phyloP scores from a whole-genome alignment of 148 eudicot species.

The Vaccinium corymbosum region DNA sequence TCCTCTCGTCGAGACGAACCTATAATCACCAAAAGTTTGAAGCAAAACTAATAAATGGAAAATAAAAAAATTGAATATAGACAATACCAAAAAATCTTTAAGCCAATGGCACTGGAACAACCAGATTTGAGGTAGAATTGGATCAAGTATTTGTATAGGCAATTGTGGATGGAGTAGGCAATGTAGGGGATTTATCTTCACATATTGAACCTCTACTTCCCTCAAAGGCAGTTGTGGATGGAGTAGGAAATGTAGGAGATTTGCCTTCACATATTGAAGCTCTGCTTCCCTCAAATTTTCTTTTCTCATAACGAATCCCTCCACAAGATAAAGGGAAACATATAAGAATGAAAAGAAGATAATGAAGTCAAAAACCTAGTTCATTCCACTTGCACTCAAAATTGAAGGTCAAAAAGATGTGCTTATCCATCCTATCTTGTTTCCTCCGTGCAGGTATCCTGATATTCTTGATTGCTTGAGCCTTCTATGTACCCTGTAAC shows the following conservation, averaged over 20 bases:
- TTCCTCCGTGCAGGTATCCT: slow-evolving; percentile 4
- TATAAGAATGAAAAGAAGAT: not conserved
- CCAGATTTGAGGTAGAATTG: too few relatives aligned
- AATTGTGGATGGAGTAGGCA: too few relatives aligned
- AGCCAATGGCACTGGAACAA: too few relatives aligned
- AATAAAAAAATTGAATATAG: too few relatives aligned
- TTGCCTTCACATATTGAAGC: not conserved
- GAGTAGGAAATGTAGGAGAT: not conserved
- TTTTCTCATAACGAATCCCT: not conserved
- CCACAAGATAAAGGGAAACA: not conserved
- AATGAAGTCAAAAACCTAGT: not conserved
- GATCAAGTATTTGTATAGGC: too few relatives aligned
- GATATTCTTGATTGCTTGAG: slow-evolving; percentile 1
- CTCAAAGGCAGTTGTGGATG: too few relatives aligned
- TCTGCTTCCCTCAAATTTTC: not conserved
- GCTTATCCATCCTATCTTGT: not conserved
- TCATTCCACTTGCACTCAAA: not conserved
- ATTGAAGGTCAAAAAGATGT: not conserved
- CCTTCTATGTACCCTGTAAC: not conserved
- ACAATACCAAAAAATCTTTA: too few relatives aligned
- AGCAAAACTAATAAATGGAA: too few relatives aligned
- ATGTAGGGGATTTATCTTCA: too few relatives aligned
- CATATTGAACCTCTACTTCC: too few relatives aligned
- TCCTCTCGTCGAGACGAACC: too few relatives aligned
- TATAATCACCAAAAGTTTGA: too few relatives aligned